A percentile compares a stretch with the other conserved stretches of the same genome.
phyloP scores from a whole-genome alignment of 2,329 filamentous ascomycete genomes.

The Fusarium denticulatum region DNA sequence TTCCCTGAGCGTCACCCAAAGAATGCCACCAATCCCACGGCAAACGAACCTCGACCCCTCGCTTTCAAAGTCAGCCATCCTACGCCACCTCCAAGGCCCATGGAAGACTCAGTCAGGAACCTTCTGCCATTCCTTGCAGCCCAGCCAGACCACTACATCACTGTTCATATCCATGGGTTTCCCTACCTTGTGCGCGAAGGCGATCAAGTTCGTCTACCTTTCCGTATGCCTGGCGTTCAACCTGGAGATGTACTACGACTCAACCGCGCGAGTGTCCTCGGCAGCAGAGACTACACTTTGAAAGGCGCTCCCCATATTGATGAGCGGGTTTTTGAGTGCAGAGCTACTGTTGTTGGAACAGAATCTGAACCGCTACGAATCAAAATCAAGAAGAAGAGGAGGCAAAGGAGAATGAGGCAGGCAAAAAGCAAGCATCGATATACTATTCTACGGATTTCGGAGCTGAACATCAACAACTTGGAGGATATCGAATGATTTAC shows the following conservation, averaged over 20 bases:
- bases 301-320: conserved; percentile 86
- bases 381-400: conserved; percentile 85
- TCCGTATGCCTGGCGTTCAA: conserved; percentile 78
- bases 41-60: conserved; percentile 46
- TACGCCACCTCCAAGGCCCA: conserved; percentile 47
- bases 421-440: conserved; percentile 91
- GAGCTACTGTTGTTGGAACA: conserved; percentile 83
- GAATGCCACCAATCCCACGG: conserved; percentile 52
- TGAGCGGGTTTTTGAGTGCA: conserved; percentile 83
- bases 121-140: conserved; percentile 77
- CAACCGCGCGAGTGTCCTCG: conserved; percentile 83
- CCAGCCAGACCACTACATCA: conserved; percentile 82
- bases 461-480: conserved; percentile 71
- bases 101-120: conserved; percentile 65
- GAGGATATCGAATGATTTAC: conserved; percentile 51
- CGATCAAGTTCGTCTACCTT: conserved; percentile 80
- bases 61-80: conserved; percentile 56
- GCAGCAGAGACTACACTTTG: conserved; percentile 89
- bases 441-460: conserved; percentile 85
- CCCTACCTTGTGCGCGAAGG: conserved; percentile 83
- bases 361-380: conserved; percentile 82
- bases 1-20: conserved; percentile 47
- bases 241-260: conserved; percentile 89
- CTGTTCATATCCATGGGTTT: conserved; percentile 79
- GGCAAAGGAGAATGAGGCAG: conserved; percentile 75